phyloP scores from a whole-genome alignment of 1,284 basidiomycete genomes.

The Puccinia hordei region DNA sequence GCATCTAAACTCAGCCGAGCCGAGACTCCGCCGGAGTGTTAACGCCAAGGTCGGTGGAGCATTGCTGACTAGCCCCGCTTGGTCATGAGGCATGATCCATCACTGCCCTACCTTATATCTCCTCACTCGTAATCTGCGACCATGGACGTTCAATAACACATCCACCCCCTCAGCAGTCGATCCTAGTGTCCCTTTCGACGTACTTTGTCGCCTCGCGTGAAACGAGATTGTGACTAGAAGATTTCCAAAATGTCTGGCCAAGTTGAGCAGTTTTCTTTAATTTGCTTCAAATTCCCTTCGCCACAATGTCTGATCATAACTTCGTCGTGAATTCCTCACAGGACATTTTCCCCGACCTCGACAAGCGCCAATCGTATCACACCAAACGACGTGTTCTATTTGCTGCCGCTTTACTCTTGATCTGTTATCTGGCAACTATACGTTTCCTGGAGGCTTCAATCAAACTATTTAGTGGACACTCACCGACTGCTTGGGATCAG shows the following conservation, averaged over 20 bases:
- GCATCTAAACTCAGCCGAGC: slow-evolving; percentile 1
- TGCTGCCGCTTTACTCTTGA: not conserved
- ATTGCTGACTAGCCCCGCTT: not conserved
- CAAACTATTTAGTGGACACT: not conserved
- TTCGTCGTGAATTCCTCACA: not conserved
- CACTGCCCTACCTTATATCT: not conserved
- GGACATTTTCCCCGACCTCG: slow-evolving; percentile 18
- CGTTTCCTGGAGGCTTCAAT: not conserved
- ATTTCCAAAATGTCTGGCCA: slow-evolving; percentile 7
- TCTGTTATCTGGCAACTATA: not conserved
- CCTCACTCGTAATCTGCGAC: not conserved
- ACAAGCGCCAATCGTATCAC: not conserved
- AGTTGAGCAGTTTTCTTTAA: slow-evolving; percentile 10
- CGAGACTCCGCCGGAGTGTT: not conserved
- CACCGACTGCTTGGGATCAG: not conserved
- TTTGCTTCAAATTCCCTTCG: not conserved
- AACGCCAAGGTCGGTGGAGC: not conserved
- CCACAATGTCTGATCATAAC: not conserved
- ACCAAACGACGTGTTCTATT: slow-evolving; percentile 3
- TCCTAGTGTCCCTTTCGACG: not conserved
- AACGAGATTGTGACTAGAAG: not conserved
- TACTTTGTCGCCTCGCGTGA: not conserved
- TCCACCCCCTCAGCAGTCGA: not conserved
- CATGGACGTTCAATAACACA: not conserved
- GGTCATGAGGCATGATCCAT: slow-evolving; percentile 5